Conservation (phyloP, 148 eudicot genomes). For the Rhododendron ferrugineum region DNA sequence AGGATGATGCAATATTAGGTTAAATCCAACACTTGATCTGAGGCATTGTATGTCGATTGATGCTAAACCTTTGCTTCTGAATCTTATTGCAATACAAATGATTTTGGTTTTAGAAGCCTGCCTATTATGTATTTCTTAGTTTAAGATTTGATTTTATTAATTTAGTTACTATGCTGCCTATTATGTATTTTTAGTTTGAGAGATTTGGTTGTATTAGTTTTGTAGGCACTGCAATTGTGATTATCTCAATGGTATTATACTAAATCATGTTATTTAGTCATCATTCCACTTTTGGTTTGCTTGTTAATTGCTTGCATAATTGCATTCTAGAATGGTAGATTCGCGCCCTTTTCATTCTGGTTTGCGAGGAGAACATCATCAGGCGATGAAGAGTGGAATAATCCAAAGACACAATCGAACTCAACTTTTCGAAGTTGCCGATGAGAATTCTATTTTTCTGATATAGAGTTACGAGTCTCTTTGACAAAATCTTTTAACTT, state of each 20-base stretch:
- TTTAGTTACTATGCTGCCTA: neutral
- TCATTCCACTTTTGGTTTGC: too few relatives aligned
- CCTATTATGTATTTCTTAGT: neutral
- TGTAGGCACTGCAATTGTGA: neutral
- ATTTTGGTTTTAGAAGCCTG: neutral
- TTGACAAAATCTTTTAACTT: too few relatives aligned
- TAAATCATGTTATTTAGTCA: too few relatives aligned
- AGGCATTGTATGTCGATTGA: neutral
- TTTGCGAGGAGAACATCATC: too few relatives aligned
- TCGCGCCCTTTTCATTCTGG: too few relatives aligned
- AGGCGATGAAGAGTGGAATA: too few relatives aligned
- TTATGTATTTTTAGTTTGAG: neutral
- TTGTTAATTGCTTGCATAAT: too few relatives aligned
- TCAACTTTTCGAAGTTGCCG: neutral
- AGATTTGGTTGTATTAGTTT: neutral
- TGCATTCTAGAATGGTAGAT: too few relatives aligned
- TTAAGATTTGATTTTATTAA: neutral
- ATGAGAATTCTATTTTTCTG: neutral
- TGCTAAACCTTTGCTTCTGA: constrained; percentile 9
- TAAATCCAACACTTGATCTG: constrained; percentile 3
- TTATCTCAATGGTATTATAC: too few relatives aligned
- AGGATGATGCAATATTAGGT: constrained; percentile 2
- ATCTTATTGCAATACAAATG: neutral
- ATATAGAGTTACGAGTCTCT: too few relatives aligned
- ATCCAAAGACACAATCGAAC: too few relatives aligned